phyloP scores from a whole-genome alignment of 1,139 yeast species.

The Saccharomyces hybrid region DNA sequence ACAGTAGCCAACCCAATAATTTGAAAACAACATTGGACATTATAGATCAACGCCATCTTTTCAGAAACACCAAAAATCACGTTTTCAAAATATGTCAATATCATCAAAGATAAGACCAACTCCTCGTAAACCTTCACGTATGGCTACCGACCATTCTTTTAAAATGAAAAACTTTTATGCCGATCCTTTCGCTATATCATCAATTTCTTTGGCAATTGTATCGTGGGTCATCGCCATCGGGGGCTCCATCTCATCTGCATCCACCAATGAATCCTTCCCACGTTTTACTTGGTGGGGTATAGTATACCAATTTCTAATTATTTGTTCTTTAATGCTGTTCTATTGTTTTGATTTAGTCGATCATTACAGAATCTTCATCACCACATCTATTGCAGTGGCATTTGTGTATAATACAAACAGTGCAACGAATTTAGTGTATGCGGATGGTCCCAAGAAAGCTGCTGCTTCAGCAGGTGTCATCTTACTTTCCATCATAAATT shows the following conservation, averaged over 20 bases:
- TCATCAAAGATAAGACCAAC: not conserved
- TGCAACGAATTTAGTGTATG: constrained; percentile 70
- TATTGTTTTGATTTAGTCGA: constrained; percentile 65
- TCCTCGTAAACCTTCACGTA: not conserved
- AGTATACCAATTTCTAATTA: constrained; percentile 65
- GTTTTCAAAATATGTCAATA: not conserved
- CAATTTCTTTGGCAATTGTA: constrained; percentile 52
- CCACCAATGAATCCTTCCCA: constrained; percentile 46
- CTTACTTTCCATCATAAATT: constrained; percentile 67
- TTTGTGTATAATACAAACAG: constrained; percentile 78
- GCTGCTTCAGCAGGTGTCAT: constrained; percentile 94
- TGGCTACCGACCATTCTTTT: not conserved
- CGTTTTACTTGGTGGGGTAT: constrained; percentile 96
- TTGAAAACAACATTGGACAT: not conserved
- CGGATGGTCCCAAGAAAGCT: constrained; percentile 53
- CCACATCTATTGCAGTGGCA: constrained; percentile 40
- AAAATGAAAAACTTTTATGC: constrained; percentile 45
- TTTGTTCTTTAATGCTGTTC: constrained; percentile 47
- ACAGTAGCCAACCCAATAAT: not conserved
- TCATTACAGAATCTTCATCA: constrained; percentile 46
- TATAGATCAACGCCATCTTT: not conserved
- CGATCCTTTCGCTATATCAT: constrained; percentile 66
- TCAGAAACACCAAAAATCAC: not conserved
- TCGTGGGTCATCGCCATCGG: constrained; percentile 83
- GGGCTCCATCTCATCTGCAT: constrained; percentile 65